Conservation (phyloP, 148 eudicot species). For the Rhododendron vialii region DNA sequence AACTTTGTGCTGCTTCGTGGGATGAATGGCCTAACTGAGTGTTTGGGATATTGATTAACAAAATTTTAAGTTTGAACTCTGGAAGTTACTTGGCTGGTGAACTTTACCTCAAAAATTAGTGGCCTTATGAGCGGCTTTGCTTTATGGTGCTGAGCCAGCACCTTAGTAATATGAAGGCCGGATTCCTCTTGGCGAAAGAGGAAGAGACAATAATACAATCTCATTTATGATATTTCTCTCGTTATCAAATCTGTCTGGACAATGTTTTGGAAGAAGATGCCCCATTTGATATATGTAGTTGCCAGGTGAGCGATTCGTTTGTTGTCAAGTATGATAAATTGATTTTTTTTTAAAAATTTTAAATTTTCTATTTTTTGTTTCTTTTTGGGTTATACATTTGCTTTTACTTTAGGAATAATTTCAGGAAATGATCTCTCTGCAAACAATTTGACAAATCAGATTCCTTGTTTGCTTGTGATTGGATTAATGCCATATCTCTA, state of each 20-base stretch:
- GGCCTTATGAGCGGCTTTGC: background rate
- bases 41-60: background rate
- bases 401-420: background rate
- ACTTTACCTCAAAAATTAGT: background rate
- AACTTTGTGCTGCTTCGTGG: background rate
- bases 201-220: background rate
- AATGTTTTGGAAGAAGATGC: constrained; percentile 80
- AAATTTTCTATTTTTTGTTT: background rate
- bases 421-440: background rate
- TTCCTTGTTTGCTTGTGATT: too few relatives aligned
- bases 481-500: background rate
- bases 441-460: background rate
- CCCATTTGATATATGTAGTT: constrained; percentile 93
- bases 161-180: background rate
- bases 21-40: background rate
- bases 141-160: background rate
- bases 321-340: background rate
- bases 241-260: constrained; percentile 73
- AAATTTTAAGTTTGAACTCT: background rate
- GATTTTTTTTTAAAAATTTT: background rate
- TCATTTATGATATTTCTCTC: too few relatives aligned
- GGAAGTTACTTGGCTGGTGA: background rate
- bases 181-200: background rate
- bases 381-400: background rate
- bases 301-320: constrained; percentile 58